A percentile compares a stretch with the other conserved stretches of the same genome.
Evolutionary conservation across 306 rosid species (phyloP).

Genomic region (Pyrus betulifolia): DNA sequence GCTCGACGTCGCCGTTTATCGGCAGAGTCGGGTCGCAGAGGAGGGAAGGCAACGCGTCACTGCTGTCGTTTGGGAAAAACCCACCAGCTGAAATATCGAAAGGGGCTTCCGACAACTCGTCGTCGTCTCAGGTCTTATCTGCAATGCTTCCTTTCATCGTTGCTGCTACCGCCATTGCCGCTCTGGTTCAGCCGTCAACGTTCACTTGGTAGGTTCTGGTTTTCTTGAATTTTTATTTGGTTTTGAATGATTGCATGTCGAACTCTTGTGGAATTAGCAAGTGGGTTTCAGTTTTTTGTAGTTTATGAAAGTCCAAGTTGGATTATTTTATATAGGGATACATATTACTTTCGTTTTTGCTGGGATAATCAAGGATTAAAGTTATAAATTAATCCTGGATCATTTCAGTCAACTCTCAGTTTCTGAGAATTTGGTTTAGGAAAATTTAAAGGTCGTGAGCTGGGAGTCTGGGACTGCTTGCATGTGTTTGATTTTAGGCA

Average conservation of each 20-base stretch:
- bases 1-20: slow-evolving; percentile 51
- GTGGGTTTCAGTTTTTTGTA: neutral
- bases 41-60: slow-evolving; percentile 40
- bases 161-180: slow-evolving; percentile 79
- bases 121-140: slow-evolving; percentile 62
- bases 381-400: neutral
- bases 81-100: slow-evolving; percentile 23
- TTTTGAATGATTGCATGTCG: neutral
- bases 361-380: neutral
- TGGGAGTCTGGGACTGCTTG: slow-evolving; percentile 25
- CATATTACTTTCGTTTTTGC: neutral
- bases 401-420: neutral
- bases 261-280: neutral
- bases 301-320: neutral
- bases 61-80: slow-evolving; percentile 52
- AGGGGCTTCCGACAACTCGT: slow-evolving; percentile 28
- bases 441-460: neutral
- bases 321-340: neutral
- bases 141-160: slow-evolving; percentile 94
- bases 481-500: slow-evolving; percentile 34
- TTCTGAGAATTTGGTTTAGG: neutral
- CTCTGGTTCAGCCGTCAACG: slow-evolving; percentile 83
- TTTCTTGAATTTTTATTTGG: neutral
- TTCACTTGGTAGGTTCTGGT: slow-evolving; percentile 61
- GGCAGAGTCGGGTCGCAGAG: slow-evolving; percentile 41